A percentile compares a stretch with the other conserved stretches of the same genome.
Evolutionary conservation across 148 eudicot species (phyloP).

Genomic region (Euryodendron excelsum): DNA sequence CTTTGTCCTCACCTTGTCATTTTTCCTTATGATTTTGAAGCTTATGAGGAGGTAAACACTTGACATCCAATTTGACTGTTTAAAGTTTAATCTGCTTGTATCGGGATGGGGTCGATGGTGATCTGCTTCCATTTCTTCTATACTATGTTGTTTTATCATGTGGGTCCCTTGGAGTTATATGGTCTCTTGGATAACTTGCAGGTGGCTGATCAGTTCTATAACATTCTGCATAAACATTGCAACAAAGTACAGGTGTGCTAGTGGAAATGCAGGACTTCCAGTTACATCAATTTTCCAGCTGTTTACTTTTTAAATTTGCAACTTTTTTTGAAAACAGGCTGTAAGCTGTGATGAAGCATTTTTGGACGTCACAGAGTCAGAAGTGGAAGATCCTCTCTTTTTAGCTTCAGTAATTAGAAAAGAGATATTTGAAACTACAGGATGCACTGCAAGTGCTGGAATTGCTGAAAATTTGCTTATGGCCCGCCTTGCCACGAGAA

Average conservation of each 20-base stretch:
- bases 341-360: constrained; percentile 99
- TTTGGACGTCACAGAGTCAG: constrained; percentile 64
- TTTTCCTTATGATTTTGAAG: constrained; percentile 83
- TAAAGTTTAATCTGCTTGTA: background rate
- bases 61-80: background rate
- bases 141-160: constrained; percentile 1
- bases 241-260: constrained; percentile 78
- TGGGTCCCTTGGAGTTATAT: constrained; percentile 15
- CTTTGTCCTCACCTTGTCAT: constrained; percentile 89
- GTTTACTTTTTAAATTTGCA: constrained; percentile 11
- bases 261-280: background rate
- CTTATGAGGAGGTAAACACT: constrained; percentile 76
- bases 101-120: background rate
- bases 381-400: constrained; percentile 58
- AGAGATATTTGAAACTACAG: constrained; percentile 77
- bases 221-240: constrained; percentile 83
- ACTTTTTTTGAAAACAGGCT: constrained; percentile 50
- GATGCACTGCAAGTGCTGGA: constrained; percentile 93
- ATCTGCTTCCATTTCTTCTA: background rate
- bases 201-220: constrained; percentile 91
- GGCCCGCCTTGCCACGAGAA: constrained; percentile 96
- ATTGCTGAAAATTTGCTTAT: constrained; percentile 78
- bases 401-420: constrained; percentile 80
- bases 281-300: background rate
- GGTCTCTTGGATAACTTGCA: constrained; percentile 31